Evolutionary conservation across 805 yeast genomes (phyloP).

Genomic region (Yamadazyma scolyti): DNA sequence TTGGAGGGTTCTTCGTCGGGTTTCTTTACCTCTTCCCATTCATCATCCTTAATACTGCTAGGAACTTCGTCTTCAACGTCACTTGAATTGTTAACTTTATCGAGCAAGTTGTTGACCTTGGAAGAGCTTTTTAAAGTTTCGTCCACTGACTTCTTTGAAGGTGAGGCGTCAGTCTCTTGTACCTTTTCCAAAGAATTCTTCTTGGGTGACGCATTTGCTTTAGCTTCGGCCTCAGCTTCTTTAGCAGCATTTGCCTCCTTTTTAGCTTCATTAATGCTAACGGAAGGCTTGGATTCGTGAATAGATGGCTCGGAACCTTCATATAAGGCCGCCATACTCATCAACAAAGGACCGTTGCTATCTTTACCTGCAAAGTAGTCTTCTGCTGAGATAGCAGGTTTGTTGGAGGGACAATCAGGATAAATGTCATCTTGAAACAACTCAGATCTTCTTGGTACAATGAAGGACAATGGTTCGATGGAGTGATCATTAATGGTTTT

Average conservation of each 20-base stretch:
- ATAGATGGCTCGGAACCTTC: conserved; percentile 66
- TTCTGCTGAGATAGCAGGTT: conserved; percentile 72
- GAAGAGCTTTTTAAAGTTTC: conserved; percentile 33
- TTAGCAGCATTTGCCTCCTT: conserved; percentile 18
- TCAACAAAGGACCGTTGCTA: conserved; percentile 77
- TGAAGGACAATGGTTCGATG: conserved; percentile 88
- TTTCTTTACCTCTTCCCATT: conserved; percentile 38
- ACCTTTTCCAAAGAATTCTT: conserved; percentile 6
- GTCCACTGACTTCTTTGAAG: conserved; percentile 26
- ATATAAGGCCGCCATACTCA: conserved; percentile 71
- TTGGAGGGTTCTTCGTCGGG: conserved; percentile 14
- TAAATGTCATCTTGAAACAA: conserved; percentile 89
- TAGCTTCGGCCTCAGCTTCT: conserved; percentile 8
- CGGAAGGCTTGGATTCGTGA: conserved; percentile 35
- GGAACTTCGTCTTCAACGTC: conserved; percentile 32
- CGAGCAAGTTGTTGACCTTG: conserved; percentile 31
- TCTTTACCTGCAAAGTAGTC: conserved; percentile 80
- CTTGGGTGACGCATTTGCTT: conserved; percentile 10
- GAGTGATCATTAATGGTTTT: conserved; percentile 83
- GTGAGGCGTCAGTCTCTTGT: conserved; percentile 4
- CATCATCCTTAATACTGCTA: conserved; percentile 30
- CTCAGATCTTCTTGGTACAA: conserved; percentile 92
- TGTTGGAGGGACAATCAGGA: conserved; percentile 82
- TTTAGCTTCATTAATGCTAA: conserved; percentile 22
- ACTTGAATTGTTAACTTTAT: conserved; percentile 35